Base-by-base conservation (phyloP, 441 rosid genomes). In the Bruguiera hainesii region DNA sequence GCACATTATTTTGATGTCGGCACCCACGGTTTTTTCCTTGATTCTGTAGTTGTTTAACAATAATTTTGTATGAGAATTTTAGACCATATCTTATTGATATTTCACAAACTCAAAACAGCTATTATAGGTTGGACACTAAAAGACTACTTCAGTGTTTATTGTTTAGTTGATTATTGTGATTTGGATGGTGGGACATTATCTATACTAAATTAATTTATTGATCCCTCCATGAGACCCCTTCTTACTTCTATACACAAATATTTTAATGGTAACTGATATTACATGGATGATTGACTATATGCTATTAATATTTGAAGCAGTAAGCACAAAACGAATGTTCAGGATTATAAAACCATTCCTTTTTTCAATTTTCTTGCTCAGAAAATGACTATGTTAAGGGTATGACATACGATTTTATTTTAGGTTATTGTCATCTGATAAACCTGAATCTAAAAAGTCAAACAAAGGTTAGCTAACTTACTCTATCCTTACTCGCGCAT, bases 241-340 rank as follows among this genome's bases (percentile, higher is more conserved):
- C 15, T 6, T 3, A 3, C 48, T 42, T 42, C 48, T 42, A 3
- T 42, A 42, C 18, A 42, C 15, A 42, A 42, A 42, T 42, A 42
- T 42, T 42, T 42, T 42, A 13, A 42, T 42, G 16, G 5, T 11
- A 13, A 13, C 18, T 42, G 48, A 42, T 11, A 11, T 42, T 13
- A 42, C 18, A 42, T 4, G 48, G 48, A 13, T 42, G 18, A 42
- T 11, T 0, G 5, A 11, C 48, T 13, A 20, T 48, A 55, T 63
- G 46, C 61, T 66, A 72, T 71, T 71, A 29, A n/a, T 71, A 20
- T 30, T 53, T 67, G 67, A 61, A 7, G 64, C 50, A 28, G 49
- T 61, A 70, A 67, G 49, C 66, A 39, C 67, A 72, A 77, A 63
- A 58, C 64, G 62, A 75, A 66, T 69, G 1, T 74, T 49, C 61